Conservation (phyloP, 2,329 filamentous ascomycete species). For the Fusarium subtropicale region DNA sequence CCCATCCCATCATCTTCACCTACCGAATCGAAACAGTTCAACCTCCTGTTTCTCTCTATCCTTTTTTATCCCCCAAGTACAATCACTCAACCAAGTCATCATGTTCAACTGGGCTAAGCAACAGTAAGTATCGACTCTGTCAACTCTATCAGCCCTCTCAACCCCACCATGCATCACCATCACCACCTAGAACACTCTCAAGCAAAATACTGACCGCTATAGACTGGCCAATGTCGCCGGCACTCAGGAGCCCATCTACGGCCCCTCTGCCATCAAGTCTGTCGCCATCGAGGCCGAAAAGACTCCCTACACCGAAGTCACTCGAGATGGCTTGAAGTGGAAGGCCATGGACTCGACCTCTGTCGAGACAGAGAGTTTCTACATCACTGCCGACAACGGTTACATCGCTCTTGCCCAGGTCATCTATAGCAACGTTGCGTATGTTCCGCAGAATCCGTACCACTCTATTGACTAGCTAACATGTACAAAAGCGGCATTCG, state of each 20-base stretch:
- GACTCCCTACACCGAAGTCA: slow-evolving; percentile 83
- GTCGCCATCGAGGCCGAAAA: slow-evolving; percentile 84
- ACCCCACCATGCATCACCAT: slow-evolving; percentile 22
- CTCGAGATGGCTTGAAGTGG: slow-evolving; percentile 86
- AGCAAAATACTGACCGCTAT: slow-evolving; percentile 42
- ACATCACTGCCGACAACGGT: slow-evolving; percentile 84
- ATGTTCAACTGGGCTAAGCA: slow-evolving; percentile 98
- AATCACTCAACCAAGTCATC: slow-evolving; percentile 48
- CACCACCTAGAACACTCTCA: slow-evolving; percentile 13
- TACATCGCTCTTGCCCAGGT: slow-evolving; percentile 84
- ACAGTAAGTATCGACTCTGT: slow-evolving; percentile 68
- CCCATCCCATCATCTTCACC: slow-evolving; percentile 25
- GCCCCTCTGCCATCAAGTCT: slow-evolving; percentile 85
- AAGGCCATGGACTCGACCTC: slow-evolving; percentile 81
- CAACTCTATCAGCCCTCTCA: slow-evolving; percentile 9
- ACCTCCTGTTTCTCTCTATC: slow-evolving; percentile 3
- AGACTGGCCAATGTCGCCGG: slow-evolving; percentile 85
- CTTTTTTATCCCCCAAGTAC: neutral
- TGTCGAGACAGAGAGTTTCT: slow-evolving; percentile 96
- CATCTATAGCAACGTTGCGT: slow-evolving; percentile 98
- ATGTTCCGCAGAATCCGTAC: slow-evolving; percentile 53
- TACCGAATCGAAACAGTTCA: slow-evolving; percentile 13
- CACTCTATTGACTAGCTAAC: slow-evolving; percentile 17
- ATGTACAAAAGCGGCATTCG: slow-evolving; percentile 76
- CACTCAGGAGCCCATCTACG: slow-evolving; percentile 96